Conservation (phyloP, 108 stramenopile species). For the Cyclotella cryptica region DNA sequence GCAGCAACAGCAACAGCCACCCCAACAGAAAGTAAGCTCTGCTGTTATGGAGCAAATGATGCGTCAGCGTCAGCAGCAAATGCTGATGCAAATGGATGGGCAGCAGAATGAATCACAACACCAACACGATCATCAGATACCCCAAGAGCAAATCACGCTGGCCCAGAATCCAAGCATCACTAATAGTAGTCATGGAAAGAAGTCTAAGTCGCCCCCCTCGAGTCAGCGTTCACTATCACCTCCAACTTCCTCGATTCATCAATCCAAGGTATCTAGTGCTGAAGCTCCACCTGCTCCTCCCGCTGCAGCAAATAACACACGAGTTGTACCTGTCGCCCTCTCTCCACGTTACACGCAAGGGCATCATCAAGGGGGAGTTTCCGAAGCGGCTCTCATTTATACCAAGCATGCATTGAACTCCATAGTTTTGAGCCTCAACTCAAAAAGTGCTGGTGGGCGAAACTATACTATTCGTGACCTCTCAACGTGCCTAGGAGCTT, state of each 20-base stretch:
- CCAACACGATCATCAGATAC: not conserved
- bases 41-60: conserved; percentile 46
- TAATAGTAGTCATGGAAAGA: not conserved
- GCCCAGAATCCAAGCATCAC: not conserved
- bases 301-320: not conserved
- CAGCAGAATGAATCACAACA: conserved; percentile 17
- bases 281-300: not conserved
- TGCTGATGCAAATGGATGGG: not conserved
- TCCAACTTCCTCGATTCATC: not conserved
- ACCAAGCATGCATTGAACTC: conserved; percentile 49
- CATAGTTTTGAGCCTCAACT: conserved; percentile 36
- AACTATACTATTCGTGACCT: conserved; percentile 46
- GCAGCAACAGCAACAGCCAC: conserved; percentile 18
- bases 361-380: conserved; percentile 27
- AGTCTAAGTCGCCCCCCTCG: not conserved
- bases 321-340: conserved; percentile 35
- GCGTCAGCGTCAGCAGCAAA: conserved; percentile 18
- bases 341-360: conserved; percentile 11
- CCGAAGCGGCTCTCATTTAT: conserved; percentile 46
- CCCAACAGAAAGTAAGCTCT: conserved; percentile 20
- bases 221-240: conserved; percentile 4
- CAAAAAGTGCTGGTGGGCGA: conserved; percentile 3
- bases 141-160: not conserved
- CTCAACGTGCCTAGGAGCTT: conserved; percentile 52
- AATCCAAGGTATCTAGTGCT: not conserved